These are phyloP conservation scores for Fusarium staphyleae DNA, from an alignment of 2,329 filamentous ascomycete genomes.

Conservation along the genomic window DNA sequence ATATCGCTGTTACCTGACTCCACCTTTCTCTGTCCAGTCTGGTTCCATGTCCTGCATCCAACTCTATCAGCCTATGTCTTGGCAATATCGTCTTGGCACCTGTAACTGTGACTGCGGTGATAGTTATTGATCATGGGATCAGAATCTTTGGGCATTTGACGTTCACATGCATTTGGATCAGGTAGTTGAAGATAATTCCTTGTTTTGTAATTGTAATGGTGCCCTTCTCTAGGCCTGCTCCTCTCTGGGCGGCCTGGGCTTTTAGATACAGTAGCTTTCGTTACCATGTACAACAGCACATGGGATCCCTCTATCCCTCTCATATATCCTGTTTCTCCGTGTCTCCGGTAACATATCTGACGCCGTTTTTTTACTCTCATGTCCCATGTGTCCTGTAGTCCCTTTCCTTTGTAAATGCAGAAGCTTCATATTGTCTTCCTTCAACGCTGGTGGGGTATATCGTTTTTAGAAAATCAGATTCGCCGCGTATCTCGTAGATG, in stretches of 20 bases:
- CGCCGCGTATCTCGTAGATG: slow-evolving; percentile 40
- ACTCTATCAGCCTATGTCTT: not conserved
- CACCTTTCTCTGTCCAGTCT: not conserved
- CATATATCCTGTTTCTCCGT: slow-evolving; percentile 9
- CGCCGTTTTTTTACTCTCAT: slow-evolving; percentile 24
- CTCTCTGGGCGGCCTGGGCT: slow-evolving; percentile 24
- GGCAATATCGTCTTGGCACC: slow-evolving; percentile 2
- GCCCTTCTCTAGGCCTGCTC: slow-evolving; percentile 21
- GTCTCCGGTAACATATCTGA: slow-evolving; percentile 26
- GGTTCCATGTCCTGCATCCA: not conserved
- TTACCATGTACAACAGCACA: slow-evolving; percentile 26
- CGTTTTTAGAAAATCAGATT: slow-evolving; percentile 37
- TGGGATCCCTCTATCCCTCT: slow-evolving; percentile 16
- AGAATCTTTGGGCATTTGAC: not conserved
- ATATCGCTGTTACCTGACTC: slow-evolving; percentile 3
- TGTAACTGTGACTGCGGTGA: slow-evolving; percentile 11
- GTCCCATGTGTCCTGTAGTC: slow-evolving; percentile 38
- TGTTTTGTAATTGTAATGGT: slow-evolving; percentile 20
- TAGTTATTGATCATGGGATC: slow-evolving; percentile 24
- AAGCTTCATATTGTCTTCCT: slow-evolving; percentile 34
- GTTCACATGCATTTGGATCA: slow-evolving; percentile 12
- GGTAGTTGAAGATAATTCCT: not conserved
- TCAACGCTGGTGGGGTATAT: slow-evolving; percentile 44
- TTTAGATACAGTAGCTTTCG: slow-evolving; percentile 27
- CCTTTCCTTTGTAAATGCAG: slow-evolving; percentile 37